Evolutionary conservation across 164 flowering plant species (phyloP).

Genomic region (Dillenia suffruticosa): DNA sequence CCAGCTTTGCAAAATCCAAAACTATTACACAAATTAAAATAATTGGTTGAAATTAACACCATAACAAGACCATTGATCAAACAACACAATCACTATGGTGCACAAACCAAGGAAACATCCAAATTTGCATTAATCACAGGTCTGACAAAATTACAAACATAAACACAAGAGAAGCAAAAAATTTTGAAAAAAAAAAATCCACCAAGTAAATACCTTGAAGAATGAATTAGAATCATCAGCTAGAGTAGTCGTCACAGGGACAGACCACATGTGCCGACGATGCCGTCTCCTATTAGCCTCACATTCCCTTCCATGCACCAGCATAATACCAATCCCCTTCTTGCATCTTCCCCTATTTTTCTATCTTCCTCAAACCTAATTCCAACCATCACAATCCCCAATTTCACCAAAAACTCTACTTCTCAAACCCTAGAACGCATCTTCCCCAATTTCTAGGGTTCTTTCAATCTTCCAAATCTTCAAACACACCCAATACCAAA

Average conservation of each 20-base stretch:
- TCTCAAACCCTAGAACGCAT: slow-evolving; percentile 31
- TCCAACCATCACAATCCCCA: slow-evolving; percentile 5
- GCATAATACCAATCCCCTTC: slow-evolving; percentile 12
- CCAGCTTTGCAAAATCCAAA: no score
- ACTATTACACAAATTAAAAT: background rate
- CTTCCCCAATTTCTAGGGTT: slow-evolving; percentile 3
- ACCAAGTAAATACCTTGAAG: slow-evolving; percentile 36
- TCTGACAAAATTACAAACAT: background rate
- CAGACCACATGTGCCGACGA: slow-evolving; percentile 72
- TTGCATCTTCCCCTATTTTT: slow-evolving; percentile 44
- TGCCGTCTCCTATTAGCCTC: slow-evolving; percentile 40
- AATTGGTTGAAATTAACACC: background rate
- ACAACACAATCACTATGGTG: background rate
- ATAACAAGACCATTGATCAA: background rate
- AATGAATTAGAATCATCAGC: slow-evolving; percentile 33
- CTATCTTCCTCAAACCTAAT: slow-evolving; percentile 19
- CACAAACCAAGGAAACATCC: background rate
- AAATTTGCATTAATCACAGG: background rate
- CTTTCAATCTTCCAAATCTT: slow-evolving; percentile 5
- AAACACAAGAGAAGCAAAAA: background rate
- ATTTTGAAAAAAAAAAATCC: background rate
- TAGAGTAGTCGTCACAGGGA: slow-evolving; percentile 38
- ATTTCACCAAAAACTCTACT: slow-evolving; percentile 13
- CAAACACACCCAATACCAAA: background rate
- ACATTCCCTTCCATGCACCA: slow-evolving; percentile 66